These are phyloP conservation scores for Phytophthora cryptogea DNA, from an alignment of 352 stramenopile species.

Conservation along the genomic window DNA sequence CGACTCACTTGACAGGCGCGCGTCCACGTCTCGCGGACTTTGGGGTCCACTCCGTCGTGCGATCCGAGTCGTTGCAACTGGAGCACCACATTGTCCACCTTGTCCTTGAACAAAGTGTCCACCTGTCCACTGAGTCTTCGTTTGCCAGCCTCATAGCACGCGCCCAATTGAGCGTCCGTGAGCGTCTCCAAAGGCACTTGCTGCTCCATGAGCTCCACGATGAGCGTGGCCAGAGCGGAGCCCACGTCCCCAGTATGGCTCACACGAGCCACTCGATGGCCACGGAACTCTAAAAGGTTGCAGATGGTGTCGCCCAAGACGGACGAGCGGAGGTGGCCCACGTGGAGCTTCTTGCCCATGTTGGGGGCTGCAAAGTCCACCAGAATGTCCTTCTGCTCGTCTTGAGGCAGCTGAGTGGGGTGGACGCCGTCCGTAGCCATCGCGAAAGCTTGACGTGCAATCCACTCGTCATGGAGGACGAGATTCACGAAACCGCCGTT, in stretches of 20 bases:
- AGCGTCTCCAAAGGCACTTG: conserved; percentile 50
- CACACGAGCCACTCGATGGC: conserved; percentile 67
- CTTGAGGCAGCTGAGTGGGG: conserved; percentile 20
- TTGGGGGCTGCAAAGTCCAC: conserved; percentile 87
- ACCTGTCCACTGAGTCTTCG: conserved; percentile 33
- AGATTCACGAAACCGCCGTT: conserved; percentile 83
- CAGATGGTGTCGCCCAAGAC: conserved; percentile 82
- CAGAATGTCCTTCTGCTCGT: conserved; percentile 46
- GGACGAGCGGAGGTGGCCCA: conserved; percentile 80
- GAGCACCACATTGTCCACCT: conserved; percentile 72
- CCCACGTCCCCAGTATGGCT: conserved; percentile 84
- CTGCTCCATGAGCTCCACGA: conserved; percentile 73
- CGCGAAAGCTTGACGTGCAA: conserved; percentile 57
- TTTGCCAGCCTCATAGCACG: conserved; percentile 78
- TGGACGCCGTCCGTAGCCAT: conserved; percentile 64
- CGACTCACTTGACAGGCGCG: conserved; percentile 75
- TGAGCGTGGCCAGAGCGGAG: conserved; percentile 74
- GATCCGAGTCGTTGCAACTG: conserved; percentile 66
- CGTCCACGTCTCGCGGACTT: conserved; percentile 57
- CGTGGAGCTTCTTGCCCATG: conserved; percentile 86
- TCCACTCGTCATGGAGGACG: conserved; percentile 67
- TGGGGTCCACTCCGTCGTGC: conserved; percentile 36
- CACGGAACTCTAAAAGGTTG: conserved; percentile 83
- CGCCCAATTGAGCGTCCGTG: conserved; percentile 62
- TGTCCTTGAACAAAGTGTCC: conserved; percentile 58